Percentiles rank a stretch among this genome's conserved stretches.
phyloP scores from a whole-genome alignment of 192 early-diverging fungal species.

The Rhizophagus sp. region DNA sequence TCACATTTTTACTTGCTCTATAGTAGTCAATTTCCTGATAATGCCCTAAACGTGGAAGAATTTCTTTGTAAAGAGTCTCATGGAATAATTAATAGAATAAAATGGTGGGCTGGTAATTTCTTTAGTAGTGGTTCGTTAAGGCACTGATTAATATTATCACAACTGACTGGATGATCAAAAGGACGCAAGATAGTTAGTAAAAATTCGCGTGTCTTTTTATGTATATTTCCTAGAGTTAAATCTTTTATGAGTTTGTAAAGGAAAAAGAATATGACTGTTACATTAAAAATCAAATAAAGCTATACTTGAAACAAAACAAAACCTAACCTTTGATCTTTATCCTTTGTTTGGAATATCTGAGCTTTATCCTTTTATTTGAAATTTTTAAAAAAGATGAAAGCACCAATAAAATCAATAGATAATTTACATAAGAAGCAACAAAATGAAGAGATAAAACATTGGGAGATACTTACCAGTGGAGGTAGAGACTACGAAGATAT shows the following conservation, averaged over 20 bases:
- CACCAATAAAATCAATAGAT: fast-evolving
- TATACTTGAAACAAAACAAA: too few species aligned
- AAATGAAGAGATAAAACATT: too few species aligned
- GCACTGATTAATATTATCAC: too few species aligned
- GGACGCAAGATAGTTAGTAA: neutral
- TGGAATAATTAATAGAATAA: neutral
- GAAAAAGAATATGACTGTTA: neutral
- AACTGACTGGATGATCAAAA: neutral
- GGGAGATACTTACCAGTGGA: too few species aligned
- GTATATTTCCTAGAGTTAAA: neutral
- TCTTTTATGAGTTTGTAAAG: neutral
- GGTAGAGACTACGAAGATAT: too few species aligned
- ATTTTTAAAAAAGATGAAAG: too few species aligned
- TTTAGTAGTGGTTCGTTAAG: neutral
- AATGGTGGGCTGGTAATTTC: neutral
- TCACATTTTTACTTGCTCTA: neutral
- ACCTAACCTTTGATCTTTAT: neutral
- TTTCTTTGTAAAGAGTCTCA: neutral
- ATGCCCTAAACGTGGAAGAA: neutral
- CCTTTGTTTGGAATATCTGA: neutral
- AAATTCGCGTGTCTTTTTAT: neutral
- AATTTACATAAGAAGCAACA: too few species aligned
- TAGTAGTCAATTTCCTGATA: neutral
- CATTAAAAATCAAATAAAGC: too few species aligned
- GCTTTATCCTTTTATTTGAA: too few species aligned